Base-by-base conservation (phyloP, 2,329 filamentous ascomycete genomes). In the Sporothrix brasiliensis region DNA sequence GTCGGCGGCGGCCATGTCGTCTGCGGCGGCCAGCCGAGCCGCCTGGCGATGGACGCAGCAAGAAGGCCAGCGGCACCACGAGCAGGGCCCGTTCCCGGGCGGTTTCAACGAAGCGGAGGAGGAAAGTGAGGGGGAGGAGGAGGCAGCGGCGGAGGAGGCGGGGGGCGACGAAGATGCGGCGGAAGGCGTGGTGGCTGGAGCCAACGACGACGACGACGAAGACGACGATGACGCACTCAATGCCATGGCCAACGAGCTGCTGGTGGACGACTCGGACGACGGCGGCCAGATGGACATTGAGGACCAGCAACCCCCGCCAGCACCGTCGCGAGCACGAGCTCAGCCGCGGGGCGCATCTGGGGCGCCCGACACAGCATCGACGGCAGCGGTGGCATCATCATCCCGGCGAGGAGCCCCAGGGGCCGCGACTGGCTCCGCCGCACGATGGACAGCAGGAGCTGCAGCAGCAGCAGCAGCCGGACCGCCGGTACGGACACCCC, bases 21-120 rank as follows among this genome's bases (percentile, higher is more conserved):
- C 70, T 9, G 66, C 70, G 1, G 70, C 70, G 1, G 71, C 71
- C 4, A 67, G 47, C 11, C 58, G 69, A 7, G 69, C 61, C 4
- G 54, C 71, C 6, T 67, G 60, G 70, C 72, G 69, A 6, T 58
- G 30, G 66, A 50, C 67, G 16, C 72, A 71, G 49, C 70, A 72
- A 49, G 56, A 71, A 63, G 61, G 50, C 4, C 71, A 73, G 67
- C 69, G 67, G 14, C 66, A 67, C 52, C 68, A 68, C 24, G 65
- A 67, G 27, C 71, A 73, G 4, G 70, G 41, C 44, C 70, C 66
- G 39, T 54, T 71, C 63, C 19, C 69, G 14, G 54, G 27, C 3
- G 72, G 72, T 24, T 70, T 69, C 67, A 24, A 74, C 58, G 83
- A 71, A 11, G 7, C 69, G 5, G 69, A 66, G 1, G 71, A 71